These are phyloP conservation scores for Aureobasidium pullulans DNA, from an alignment of 2,329 filamentous ascomycete species.

Conservation along the genomic window DNA sequence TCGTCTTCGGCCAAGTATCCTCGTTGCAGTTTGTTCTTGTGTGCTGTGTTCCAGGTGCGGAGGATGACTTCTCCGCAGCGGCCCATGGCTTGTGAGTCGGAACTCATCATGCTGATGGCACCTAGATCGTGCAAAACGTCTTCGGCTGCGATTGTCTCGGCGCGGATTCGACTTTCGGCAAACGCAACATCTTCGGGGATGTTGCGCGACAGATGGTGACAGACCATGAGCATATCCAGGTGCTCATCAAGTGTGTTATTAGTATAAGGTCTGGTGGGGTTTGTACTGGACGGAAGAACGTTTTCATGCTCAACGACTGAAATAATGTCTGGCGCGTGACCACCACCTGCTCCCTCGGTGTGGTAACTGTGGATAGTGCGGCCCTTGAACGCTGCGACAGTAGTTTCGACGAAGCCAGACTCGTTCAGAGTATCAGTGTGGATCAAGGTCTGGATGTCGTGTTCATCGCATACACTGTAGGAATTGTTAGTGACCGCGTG, in stretches of 20 bases:
- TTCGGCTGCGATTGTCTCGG: constrained; percentile 93
- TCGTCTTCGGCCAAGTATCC: constrained; percentile 70
- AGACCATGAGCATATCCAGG: constrained; percentile 97
- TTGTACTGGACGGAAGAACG: constrained; percentile 84
- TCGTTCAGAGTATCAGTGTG: constrained; percentile 96
- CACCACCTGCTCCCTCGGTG: constrained; percentile 89
- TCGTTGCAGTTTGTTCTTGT: constrained; percentile 90
- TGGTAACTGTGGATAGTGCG: constrained; percentile 95
- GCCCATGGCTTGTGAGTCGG: constrained; percentile 94
- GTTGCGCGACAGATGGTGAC: constrained; percentile 85
- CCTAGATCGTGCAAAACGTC: constrained; percentile 92
- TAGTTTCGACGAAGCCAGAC: constrained; percentile 92
- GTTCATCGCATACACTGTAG: constrained; percentile 70
- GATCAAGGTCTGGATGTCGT: constrained; percentile 88
- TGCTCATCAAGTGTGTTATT: constrained; percentile 92
- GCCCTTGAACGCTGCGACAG: constrained; percentile 74
- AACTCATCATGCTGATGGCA: constrained; percentile 96
- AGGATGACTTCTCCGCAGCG: constrained; percentile 89
- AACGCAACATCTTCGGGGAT: constrained; percentile 96
- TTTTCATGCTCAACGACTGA: constrained; percentile 82
- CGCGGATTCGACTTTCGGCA: constrained; percentile 86
- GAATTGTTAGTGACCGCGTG: not conserved
- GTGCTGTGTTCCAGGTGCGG: constrained; percentile 92
- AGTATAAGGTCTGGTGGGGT: constrained; percentile 86
- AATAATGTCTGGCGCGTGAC: constrained; percentile 94